Base-by-base conservation (phyloP, 495 filamentous ascomycete species). In the Penicillium maclennaniae region DNA sequence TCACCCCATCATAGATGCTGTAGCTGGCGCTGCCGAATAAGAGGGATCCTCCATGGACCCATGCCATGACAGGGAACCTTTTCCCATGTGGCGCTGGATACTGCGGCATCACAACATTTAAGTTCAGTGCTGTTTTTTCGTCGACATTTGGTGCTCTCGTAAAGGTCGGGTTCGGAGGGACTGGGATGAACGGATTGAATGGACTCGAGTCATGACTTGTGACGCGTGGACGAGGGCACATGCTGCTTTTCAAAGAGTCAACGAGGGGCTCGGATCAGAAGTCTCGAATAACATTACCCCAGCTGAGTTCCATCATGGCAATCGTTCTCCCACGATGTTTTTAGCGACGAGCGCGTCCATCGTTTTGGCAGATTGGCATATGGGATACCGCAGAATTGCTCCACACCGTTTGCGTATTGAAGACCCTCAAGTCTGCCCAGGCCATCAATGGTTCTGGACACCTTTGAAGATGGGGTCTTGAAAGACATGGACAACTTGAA, bases 261-360 rank as follows among this genome's bases (percentile, higher is more conserved):
- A 17, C 17, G 17, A 45, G 46, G 27, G 19, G 19, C 9, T 27
- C 47, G 1, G 17, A n/a, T n/a, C 12, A 7, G 5, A 44, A 38
- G 14, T 6, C 16, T 1, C 9, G 3, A 26, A 10, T 40, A 1
- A 1, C 27, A 43, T 17, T 52, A 53, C 55, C 55, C 55, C 8
- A 57, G 31, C n/a, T 52, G 45, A 44, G 49, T 57, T 10, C 55
- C 55, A 23, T 57, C 55, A 25, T 57, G 55, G n/a, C 45, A 49
- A 6, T 40, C 20, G 38, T 53, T 36, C 1, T 51, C 39, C 55
- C 55, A 57, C 6, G 45, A 57, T 9, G 45, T 57, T 21, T 43
- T 49, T 16, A 57, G 19, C 1, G 26, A n/a, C 8, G 49, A 57
- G 17, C 55, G 49, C 2, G 55, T 57, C 55, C 55, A 53, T 27